Conservation (phyloP, 2,329 filamentous ascomycete species). For the Thelonectria discophora region DNA sequence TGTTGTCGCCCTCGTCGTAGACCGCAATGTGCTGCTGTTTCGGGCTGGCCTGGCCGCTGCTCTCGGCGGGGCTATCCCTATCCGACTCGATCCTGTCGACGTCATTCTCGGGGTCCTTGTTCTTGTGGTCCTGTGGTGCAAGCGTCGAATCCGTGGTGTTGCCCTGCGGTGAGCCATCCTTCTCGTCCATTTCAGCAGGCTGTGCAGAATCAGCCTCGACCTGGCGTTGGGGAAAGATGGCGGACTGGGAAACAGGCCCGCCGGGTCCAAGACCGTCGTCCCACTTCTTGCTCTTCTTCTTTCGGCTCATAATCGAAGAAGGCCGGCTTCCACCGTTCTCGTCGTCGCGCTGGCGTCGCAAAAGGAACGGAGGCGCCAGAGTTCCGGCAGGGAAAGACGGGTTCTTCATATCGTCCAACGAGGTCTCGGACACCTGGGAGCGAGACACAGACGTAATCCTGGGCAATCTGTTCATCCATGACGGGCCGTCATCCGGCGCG, state of each 20-base stretch:
- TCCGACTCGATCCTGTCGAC: constrained; percentile 38
- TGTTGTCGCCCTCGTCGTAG: constrained; percentile 81
- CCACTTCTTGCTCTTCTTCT: constrained; percentile 72
- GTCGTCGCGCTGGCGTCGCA: constrained; percentile 85
- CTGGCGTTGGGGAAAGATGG: constrained; percentile 76
- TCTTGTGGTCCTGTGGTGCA: constrained; percentile 46
- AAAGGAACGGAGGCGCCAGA: constrained; percentile 77
- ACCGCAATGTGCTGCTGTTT: constrained; percentile 62
- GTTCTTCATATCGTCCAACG: constrained; percentile 70
- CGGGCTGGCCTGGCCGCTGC: constrained; percentile 36
- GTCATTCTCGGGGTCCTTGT: constrained; percentile 44
- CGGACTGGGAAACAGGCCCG: constrained; percentile 88
- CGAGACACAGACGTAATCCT: constrained; percentile 72
- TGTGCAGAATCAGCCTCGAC: constrained; percentile 35
- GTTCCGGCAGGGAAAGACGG: constrained; percentile 73
- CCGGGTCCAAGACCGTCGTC: constrained; percentile 80
- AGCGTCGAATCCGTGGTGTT: constrained; percentile 48
- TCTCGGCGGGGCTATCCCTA: constrained; percentile 28
- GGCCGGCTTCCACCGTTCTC: constrained; percentile 66
- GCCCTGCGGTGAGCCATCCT: constrained; percentile 43
- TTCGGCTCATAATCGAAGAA: constrained; percentile 67
- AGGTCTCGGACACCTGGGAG: constrained; percentile 85
- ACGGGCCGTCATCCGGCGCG: constrained; percentile 85
- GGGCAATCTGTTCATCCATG: constrained; percentile 95
- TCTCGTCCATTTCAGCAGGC: constrained; percentile 38